Evolutionary conservation across 2,329 filamentous ascomycete species (phyloP).

Genomic region (Ustulina deusta): DNA sequence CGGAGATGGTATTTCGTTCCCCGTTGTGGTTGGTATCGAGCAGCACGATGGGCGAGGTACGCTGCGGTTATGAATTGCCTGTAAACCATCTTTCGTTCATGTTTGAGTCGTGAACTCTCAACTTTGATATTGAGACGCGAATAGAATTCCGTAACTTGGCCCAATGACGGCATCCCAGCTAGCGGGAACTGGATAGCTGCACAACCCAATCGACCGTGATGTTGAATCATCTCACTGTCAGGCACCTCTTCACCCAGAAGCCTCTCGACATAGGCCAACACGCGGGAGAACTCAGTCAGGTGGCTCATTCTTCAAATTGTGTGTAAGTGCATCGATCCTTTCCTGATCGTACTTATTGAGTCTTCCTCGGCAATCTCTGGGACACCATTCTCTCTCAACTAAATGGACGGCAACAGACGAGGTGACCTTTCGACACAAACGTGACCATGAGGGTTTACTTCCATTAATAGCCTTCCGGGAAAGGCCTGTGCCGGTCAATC

Average conservation of each 20-base stretch:
- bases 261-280: slow-evolving; percentile 30
- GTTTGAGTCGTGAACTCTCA: slow-evolving; percentile 35
- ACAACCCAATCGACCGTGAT: slow-evolving; percentile 27
- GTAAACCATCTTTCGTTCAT: slow-evolving; percentile 37
- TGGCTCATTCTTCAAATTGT: slow-evolving; percentile 31
- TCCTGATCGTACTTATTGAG: background rate
- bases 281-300: slow-evolving; percentile 30
- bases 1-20: slow-evolving; percentile 38
- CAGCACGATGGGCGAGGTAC: slow-evolving; percentile 37
- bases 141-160: slow-evolving; percentile 39
- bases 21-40: slow-evolving; percentile 11
- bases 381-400: background rate
- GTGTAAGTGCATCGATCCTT: background rate
- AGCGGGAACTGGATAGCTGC: slow-evolving; percentile 35
- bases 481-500: background rate
- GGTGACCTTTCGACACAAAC: background rate
- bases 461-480: background rate
- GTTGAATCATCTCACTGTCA: slow-evolving; percentile 7
- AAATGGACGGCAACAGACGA: background rate
- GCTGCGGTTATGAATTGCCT: slow-evolving; percentile 36
- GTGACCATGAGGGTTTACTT: background rate
- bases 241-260: slow-evolving; percentile 38
- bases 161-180: slow-evolving; percentile 27
- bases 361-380: background rate
- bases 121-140: slow-evolving; percentile 30